These are phyloP conservation scores for Lepidium didymum DNA, from an alignment of 345 rosid species.

Conservation along the genomic window DNA sequence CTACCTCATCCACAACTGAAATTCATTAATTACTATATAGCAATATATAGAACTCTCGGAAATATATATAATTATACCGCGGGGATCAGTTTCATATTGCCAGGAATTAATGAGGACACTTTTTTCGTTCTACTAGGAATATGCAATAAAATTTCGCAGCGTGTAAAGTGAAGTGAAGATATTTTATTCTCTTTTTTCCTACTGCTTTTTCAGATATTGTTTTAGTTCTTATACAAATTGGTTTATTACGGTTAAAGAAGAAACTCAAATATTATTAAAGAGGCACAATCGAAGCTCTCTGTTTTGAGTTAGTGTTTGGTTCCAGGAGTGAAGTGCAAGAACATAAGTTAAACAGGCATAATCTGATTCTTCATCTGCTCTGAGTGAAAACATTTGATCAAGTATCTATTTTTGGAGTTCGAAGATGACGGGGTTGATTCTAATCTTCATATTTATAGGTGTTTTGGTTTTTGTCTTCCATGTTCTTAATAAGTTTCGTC, in stretches of 20 bases:
- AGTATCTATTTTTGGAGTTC: too few relatives aligned
- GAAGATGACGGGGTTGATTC: neutral
- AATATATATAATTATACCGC: neutral
- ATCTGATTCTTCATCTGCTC: too few relatives aligned
- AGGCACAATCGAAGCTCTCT: too few relatives aligned
- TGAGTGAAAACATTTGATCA: too few relatives aligned
- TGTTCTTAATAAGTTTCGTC: neutral
- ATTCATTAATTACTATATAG: conserved; percentile 38
- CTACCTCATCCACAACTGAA: conserved; percentile 53
- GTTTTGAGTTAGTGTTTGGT: too few relatives aligned
- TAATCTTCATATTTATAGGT: neutral
- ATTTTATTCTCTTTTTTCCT: neutral
- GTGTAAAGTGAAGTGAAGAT: neutral
- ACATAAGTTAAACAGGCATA: too few relatives aligned
- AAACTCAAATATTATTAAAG: too few relatives aligned
- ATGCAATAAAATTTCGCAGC: neutral
- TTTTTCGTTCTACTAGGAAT: neutral
- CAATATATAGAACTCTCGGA: neutral
- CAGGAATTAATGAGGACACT: too few relatives aligned
- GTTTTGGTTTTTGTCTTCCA: neutral
- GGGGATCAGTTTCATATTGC: conserved; percentile 10
- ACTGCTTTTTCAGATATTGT: neutral
- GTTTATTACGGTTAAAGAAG: too few relatives aligned
- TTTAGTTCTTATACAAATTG: neutral
- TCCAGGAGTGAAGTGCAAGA: too few relatives aligned